Evolutionary conservation across 1,284 basidiomycete genomes (phyloP).

Genomic region (Cutaneotrichosporon sp.): DNA sequence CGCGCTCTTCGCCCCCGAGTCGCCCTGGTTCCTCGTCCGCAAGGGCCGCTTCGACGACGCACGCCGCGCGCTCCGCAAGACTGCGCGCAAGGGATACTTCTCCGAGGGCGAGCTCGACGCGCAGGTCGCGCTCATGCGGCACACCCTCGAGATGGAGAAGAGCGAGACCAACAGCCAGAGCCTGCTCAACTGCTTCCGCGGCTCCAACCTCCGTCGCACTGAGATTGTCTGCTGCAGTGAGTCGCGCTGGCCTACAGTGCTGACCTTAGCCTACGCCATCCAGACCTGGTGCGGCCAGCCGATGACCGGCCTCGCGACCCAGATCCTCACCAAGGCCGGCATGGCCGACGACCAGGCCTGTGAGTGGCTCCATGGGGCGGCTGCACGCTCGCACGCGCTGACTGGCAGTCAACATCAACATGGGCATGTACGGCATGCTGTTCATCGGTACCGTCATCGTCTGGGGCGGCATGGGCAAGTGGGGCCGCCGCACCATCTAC

Average conservation of each 20-base stretch:
- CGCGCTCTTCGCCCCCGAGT: constrained; percentile 26
- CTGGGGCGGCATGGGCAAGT: constrained; percentile 37
- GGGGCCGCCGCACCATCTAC: constrained; percentile 56
- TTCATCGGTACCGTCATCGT: constrained; percentile 39
- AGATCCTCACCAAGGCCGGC: constrained; percentile 38
- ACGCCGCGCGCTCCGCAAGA: constrained; percentile 35
- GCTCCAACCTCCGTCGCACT: constrained; percentile 54
- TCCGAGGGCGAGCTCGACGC: constrained; percentile 38
- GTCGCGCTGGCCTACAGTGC: too few species aligned
- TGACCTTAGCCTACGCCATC: not conserved
- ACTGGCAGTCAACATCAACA: constrained; percentile 14
- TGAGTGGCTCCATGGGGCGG: not conserved
- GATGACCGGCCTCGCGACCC: constrained; percentile 20
- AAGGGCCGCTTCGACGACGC: constrained; percentile 51
- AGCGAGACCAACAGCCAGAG: constrained; percentile 42
- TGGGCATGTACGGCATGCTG: constrained; percentile 38
- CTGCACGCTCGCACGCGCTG: not conserved
- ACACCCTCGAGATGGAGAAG: constrained; percentile 30
- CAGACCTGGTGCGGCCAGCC: constrained; percentile 15
- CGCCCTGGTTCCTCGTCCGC: constrained; percentile 24
- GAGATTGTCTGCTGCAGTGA: constrained; percentile 42
- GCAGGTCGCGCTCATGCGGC: constrained; percentile 44
- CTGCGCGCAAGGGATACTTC: constrained; percentile 41
- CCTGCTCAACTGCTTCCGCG: constrained; percentile 55
- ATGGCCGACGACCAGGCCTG: constrained; percentile 30